phyloP scores from a whole-genome alignment of 192 early-diverging fungal species.

The Rhizophagus clarus region DNA sequence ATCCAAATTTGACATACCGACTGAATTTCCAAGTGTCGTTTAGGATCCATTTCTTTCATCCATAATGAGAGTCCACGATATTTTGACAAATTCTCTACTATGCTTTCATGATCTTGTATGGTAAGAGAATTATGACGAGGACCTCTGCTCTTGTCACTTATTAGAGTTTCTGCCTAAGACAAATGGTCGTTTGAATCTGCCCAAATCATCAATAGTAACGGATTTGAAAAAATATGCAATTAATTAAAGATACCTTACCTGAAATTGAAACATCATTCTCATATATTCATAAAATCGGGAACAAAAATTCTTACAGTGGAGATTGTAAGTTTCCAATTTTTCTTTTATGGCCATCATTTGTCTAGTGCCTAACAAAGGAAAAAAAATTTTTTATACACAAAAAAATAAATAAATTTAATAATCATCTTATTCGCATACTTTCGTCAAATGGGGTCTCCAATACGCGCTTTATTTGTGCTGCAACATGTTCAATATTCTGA shows the following conservation, averaged over 20 bases:
- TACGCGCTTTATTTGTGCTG: slow-evolving; percentile 68
- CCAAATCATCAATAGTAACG: not conserved
- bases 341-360: slow-evolving; percentile 63
- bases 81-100: slow-evolving; percentile 64
- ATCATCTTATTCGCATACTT: slow-evolving; percentile 34
- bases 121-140: slow-evolving; percentile 45
- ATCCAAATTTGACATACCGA: slow-evolving; percentile 44
- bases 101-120: slow-evolving; percentile 55
- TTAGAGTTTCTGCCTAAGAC: slow-evolving; percentile 47
- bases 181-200: not conserved
- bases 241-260: slow-evolving; percentile 39
- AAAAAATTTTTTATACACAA: not conserved
- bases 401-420: not conserved
- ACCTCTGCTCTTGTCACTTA: slow-evolving; percentile 53
- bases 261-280: slow-evolving; percentile 64
- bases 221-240: not conserved
- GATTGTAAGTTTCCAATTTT: slow-evolving; percentile 65
- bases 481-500: slow-evolving; percentile 62
- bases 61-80: slow-evolving; percentile 72
- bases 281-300: slow-evolving; percentile 64
- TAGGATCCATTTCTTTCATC: slow-evolving; percentile 74
- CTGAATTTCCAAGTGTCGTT: slow-evolving; percentile 71
- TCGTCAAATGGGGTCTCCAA: slow-evolving; percentile 61
- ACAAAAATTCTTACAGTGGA: slow-evolving; percentile 66
- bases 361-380: slow-evolving; percentile 23